Conservation (phyloP, 495 filamentous ascomycete genomes). For the Cercophora scortea region DNA sequence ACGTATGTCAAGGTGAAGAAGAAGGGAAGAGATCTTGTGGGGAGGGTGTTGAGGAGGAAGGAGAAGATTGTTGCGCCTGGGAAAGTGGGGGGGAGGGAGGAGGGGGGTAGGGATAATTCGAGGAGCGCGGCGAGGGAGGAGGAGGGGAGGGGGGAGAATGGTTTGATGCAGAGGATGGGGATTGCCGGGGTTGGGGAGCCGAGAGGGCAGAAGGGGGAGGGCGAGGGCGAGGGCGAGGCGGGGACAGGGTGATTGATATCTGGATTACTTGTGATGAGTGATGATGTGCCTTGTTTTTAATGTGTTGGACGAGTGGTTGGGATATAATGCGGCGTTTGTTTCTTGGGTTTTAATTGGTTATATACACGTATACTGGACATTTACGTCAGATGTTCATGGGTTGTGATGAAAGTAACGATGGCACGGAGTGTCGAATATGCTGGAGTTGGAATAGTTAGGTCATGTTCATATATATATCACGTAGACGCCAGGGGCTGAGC, state of each 20-base stretch:
- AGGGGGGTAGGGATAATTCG: constrained; percentile 35
- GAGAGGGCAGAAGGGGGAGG: constrained; percentile 10
- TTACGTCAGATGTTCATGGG: too few relatives aligned
- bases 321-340: too few relatives aligned
- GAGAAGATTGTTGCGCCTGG: constrained; percentile 36
- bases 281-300: too few relatives aligned
- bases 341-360: too few relatives aligned
- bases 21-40: constrained; percentile 45
- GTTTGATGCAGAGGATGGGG: constrained; percentile 27
- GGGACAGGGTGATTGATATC: neutral
- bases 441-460: too few relatives aligned
- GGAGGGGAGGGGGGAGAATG: constrained; percentile 29
- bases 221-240: neutral
- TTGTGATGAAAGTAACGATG: too few relatives aligned
- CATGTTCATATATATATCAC: too few relatives aligned
- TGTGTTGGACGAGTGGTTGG: too few relatives aligned
- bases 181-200: constrained; percentile 16
- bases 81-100: constrained; percentile 33
- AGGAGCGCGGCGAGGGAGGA: constrained; percentile 42
- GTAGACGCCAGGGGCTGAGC: too few relatives aligned
- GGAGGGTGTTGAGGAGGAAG: constrained; percentile 22
- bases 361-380: too few relatives aligned
- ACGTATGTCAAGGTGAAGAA: constrained; percentile 58
- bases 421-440: too few relatives aligned
- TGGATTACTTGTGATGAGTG: too few relatives aligned